Evolutionary conservation across 2,329 filamentous ascomycete species (phyloP).

Genomic region (Mollisiaceae sp.): DNA sequence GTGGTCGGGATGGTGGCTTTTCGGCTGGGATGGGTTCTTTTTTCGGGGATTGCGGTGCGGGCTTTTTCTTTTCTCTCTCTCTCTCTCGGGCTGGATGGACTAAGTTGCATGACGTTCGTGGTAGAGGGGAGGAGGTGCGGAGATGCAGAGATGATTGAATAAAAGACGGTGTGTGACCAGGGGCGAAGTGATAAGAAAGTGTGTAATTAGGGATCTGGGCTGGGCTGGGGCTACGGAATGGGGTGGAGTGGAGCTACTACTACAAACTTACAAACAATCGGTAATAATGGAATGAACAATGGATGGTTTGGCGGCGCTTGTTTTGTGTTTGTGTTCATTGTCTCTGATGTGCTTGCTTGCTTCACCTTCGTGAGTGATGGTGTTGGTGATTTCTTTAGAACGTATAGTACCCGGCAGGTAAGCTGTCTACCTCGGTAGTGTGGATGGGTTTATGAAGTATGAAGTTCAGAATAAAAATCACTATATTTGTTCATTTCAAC

Average conservation of each 20-base stretch:
- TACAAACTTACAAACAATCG: constrained; percentile 1
- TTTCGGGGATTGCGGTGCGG: constrained; percentile 8
- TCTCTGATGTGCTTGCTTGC: too few relatives aligned
- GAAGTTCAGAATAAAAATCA: too few relatives aligned
- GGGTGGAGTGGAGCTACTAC: constrained; percentile 7
- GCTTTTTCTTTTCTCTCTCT: not conserved
- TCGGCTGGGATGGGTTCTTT: constrained; percentile 8
- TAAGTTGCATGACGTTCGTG: not conserved
- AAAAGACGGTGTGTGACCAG: not conserved
- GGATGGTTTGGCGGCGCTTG: constrained; percentile 7
- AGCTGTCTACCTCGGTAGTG: too few relatives aligned
- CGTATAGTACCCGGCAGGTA: too few relatives aligned
- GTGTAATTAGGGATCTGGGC: constrained; percentile 15
- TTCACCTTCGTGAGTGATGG: too few relatives aligned
- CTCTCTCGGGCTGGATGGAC: too few relatives aligned
- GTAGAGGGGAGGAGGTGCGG: not conserved
- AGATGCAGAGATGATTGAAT: too few relatives aligned
- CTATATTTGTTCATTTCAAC: too few relatives aligned
- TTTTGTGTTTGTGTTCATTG: not conserved
- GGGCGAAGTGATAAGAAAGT: not conserved
- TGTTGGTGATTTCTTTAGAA: too few relatives aligned
- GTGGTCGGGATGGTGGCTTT: constrained; percentile 11
- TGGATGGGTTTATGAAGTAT: too few relatives aligned
- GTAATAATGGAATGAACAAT: constrained; percentile 16
- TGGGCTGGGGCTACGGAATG: too few relatives aligned